phyloP scores from a whole-genome alignment of 768 basidiomycete species.

The Mycena olivaceomarginata region DNA sequence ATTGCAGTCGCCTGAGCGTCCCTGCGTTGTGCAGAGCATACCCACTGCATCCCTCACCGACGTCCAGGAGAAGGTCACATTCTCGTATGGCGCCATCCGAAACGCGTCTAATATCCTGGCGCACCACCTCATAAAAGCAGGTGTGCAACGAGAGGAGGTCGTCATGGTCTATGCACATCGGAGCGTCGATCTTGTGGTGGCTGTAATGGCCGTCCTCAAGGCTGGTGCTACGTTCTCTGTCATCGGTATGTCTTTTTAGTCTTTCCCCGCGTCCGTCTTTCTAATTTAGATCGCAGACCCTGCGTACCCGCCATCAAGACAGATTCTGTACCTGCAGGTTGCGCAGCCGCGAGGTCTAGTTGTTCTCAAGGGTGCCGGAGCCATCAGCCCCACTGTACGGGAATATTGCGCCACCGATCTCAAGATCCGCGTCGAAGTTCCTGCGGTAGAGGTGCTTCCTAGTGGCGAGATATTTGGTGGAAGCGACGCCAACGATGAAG shows the following conservation, averaged over 20 bases:
- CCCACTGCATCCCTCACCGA: conserved; percentile 62
- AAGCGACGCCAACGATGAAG: conserved; percentile 59
- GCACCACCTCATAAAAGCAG: conserved; percentile 90
- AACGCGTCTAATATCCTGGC: conserved; percentile 92
- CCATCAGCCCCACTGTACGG: conserved; percentile 86
- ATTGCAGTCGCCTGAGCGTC: conserved; percentile 82
- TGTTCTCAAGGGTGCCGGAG: conserved; percentile 93
- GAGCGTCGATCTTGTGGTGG: conserved; percentile 96
- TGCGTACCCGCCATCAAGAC: conserved; percentile 95
- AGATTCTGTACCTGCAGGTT: conserved; percentile 94
- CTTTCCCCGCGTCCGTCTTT: not conserved
- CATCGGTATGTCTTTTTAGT: conserved; percentile 78
- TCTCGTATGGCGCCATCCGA: conserved; percentile 89
- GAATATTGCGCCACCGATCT: conserved; percentile 88
- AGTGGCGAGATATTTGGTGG: conserved; percentile 84
- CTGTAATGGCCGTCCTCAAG: conserved; percentile 97
- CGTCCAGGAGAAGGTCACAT: conserved; percentile 74
- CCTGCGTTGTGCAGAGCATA: conserved; percentile 91
- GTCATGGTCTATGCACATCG: conserved; percentile 99
- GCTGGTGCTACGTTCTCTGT: conserved; percentile 98
- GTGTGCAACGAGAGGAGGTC: conserved; percentile 94
- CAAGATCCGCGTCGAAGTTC: conserved; percentile 92
- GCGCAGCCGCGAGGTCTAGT: conserved; percentile 94
- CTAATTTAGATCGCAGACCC: conserved; percentile 77
- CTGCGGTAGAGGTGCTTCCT: conserved; percentile 86